A percentile compares a stretch with the other conserved stretches of the same genome.
Evolutionary conservation across 495 filamentous ascomycete species (phyloP).

Genomic region (Aspergillus wentii): DNA sequence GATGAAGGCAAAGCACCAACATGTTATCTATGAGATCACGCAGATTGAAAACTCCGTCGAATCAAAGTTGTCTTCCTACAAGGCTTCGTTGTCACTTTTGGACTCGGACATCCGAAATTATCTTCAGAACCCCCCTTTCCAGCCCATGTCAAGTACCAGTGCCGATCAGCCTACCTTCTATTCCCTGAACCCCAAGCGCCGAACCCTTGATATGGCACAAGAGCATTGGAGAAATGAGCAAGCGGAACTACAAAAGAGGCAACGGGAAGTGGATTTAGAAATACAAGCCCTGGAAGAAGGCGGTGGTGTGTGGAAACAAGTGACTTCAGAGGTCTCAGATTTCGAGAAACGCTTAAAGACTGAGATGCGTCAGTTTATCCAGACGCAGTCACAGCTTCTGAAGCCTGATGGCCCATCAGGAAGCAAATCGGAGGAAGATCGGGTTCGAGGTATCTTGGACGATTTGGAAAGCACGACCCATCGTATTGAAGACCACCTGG

Average conservation of each 20-base stretch:
- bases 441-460: conserved; percentile 31
- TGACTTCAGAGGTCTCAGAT: conserved; percentile 53
- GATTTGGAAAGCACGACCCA: conserved; percentile 40
- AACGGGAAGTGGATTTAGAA: conserved; percentile 60
- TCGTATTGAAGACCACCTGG: conserved; percentile 31
- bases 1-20: conserved; percentile 59
- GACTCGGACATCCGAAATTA: conserved; percentile 45
- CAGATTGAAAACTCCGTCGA: conserved; percentile 60
- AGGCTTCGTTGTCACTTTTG: conserved; percentile 47
- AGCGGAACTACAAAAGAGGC: conserved; percentile 49
- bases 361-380: conserved; percentile 45
- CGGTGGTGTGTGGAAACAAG: conserved; percentile 71
- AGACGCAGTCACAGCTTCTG: conserved; percentile 17
- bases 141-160: conserved; percentile 34
- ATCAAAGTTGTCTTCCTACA: conserved; percentile 56
- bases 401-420: conserved; percentile 6
- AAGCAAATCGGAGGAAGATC: conserved; percentile 18
- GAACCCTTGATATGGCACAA: conserved; percentile 72
- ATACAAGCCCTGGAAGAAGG: conserved; percentile 78
- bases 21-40: conserved; percentile 55
- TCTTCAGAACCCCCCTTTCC: conserved; percentile 37
- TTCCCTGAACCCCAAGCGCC: conserved; percentile 58
- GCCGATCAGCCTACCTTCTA: conserved; percentile 31
- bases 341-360: conserved; percentile 63
- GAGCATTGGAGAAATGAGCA: conserved; percentile 72